A percentile compares a stretch with the other conserved stretches of the same genome.
Evolutionary conservation across 1,284 basidiomycete species (phyloP).

Genomic region (Ustilago esculenta): DNA sequence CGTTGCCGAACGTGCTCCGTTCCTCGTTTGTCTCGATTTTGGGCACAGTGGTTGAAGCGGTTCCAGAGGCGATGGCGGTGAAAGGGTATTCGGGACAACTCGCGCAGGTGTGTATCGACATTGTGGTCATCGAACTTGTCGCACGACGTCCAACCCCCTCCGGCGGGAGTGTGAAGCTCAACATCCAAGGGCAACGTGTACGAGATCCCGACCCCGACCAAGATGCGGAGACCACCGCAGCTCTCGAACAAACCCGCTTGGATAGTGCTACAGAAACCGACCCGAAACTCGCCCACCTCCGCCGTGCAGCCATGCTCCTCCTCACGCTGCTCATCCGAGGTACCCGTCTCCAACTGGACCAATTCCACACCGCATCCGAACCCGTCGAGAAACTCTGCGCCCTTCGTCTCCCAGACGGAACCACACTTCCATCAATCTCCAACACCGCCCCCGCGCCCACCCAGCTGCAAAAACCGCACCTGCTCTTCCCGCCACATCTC

Average conservation of each 20-base stretch:
- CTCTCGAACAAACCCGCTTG: constrained; percentile 24
- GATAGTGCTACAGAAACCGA: constrained; percentile 49
- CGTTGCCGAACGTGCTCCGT: constrained; percentile 54
- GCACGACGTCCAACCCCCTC: not conserved
- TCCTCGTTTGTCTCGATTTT: constrained; percentile 60
- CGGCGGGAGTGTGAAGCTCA: constrained; percentile 23
- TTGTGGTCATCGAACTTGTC: constrained; percentile 53
- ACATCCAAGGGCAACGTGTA: constrained; percentile 19
- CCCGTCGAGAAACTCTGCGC: constrained; percentile 24
- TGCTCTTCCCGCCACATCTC: constrained; percentile 28
- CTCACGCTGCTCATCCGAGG: constrained; percentile 51
- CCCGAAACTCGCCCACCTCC: constrained; percentile 55
- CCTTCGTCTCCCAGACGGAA: constrained; percentile 52
- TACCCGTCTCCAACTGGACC: constrained; percentile 45
- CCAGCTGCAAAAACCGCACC: constrained; percentile 3
- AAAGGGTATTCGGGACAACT: constrained; percentile 37
- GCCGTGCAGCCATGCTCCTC: constrained; percentile 59
- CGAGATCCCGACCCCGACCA: constrained; percentile 11
- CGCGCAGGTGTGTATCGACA: constrained; percentile 48
- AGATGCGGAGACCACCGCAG: constrained; percentile 10
- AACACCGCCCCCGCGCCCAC: too few relatives aligned
- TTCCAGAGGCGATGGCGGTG: constrained; percentile 46
- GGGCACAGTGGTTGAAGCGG: constrained; percentile 62
- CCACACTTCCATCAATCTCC: constrained; percentile 28
- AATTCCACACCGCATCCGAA: not conserved